Conservation (phyloP, 176 grass and related monocot species). For the Elaeis guineensis region DNA sequence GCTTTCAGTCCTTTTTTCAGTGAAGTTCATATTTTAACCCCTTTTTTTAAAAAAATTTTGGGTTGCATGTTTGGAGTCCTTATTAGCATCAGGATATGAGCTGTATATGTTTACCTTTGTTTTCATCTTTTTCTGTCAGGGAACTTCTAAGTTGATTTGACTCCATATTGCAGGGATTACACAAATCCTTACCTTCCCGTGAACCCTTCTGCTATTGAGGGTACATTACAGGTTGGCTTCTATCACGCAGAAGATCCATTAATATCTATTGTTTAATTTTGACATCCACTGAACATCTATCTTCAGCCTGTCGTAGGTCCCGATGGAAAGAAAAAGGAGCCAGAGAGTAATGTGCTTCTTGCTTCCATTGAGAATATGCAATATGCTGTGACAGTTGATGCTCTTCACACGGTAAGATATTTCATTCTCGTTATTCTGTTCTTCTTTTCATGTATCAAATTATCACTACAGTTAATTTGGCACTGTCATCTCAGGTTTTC, state of each 20-base stretch:
- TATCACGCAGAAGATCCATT: slow-evolving; percentile 12
- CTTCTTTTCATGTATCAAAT: not conserved
- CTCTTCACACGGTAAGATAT: slow-evolving; percentile 81
- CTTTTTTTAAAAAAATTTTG: no score
- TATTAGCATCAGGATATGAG: no score
- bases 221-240: slow-evolving; percentile 60
- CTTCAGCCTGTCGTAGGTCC: slow-evolving; percentile 57
- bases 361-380: slow-evolving; percentile 94
- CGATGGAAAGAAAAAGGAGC: slow-evolving; percentile 70
- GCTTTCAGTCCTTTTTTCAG: no score
- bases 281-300: slow-evolving; percentile 4
- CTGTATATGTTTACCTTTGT: no score
- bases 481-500: slow-evolving; percentile 52
- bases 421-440: not conserved
- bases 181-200: slow-evolving; percentile 96
- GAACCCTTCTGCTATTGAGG: slow-evolving; percentile 77
- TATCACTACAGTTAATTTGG: no score
- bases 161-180: slow-evolving; percentile 52
- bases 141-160: no score
- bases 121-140: no score
- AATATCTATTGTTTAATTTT: slow-evolving; percentile 18
- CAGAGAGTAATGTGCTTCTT: slow-evolving; percentile 93
- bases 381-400: slow-evolving; percentile 83
- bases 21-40: no score
- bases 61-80: no score